Conservation (phyloP, 352 stramenopile genomes). For the Sclerospora graminicola region DNA sequence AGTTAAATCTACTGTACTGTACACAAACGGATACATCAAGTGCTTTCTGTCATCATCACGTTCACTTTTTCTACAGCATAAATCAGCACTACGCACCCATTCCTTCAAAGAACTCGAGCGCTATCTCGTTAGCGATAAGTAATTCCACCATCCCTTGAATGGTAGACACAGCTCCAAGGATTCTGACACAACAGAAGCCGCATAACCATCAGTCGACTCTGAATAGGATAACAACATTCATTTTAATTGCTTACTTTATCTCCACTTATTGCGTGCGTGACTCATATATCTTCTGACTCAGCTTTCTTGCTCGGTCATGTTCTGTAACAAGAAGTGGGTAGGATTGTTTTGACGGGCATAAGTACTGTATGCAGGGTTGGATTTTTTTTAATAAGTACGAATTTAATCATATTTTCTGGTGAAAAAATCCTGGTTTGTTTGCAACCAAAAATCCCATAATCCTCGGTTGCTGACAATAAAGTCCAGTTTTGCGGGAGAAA, state of each 20-base stretch:
- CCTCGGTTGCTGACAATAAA: too few species aligned
- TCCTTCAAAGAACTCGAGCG: conserved; percentile 51
- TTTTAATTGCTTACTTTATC: conserved; percentile 33
- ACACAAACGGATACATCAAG: not conserved
- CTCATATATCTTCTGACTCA: conserved; percentile 32
- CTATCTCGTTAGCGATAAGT: conserved; percentile 29
- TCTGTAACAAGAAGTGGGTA: too few species aligned
- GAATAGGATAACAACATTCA: not conserved
- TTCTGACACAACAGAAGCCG: conserved; percentile 13
- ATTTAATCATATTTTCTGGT: too few species aligned
- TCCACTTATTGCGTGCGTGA: conserved; percentile 39
- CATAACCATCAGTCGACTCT: not conserved
- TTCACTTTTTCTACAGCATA: not conserved
- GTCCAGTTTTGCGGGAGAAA: too few species aligned
- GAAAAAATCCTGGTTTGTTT: too few species aligned
- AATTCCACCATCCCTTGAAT: conserved; percentile 37
- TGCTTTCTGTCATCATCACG: not conserved
- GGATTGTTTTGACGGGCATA: too few species aligned
- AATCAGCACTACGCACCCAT: conserved; percentile 23
- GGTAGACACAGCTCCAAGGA: conserved; percentile 31
- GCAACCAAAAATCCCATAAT: too few species aligned
- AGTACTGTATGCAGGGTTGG: too few species aligned
- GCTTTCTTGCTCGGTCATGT: too few species aligned
- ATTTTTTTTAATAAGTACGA: too few species aligned
- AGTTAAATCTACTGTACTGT: conserved; percentile 41